Evolutionary conservation across 768 basidiomycete species (phyloP), one percentile per base, ranked within the genome.

Genomic region (Podaxis pistillaris): DNA sequence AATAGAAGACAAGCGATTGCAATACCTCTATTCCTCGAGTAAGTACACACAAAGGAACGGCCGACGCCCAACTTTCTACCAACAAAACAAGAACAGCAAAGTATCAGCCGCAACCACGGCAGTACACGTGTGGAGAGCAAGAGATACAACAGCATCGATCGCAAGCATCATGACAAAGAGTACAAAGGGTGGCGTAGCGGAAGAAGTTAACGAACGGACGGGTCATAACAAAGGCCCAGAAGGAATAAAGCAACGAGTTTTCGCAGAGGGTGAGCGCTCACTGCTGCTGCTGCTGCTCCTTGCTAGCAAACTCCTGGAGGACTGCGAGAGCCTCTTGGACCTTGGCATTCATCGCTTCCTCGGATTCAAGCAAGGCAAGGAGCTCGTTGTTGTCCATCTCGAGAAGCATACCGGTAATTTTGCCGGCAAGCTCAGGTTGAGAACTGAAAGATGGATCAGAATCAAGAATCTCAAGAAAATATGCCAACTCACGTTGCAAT

Each of bases 301-400:
- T 71, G 64, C 66, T 75, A 73, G 87, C 72, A 80, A 89, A 98
- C 70, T 97, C 95, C 60, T 91, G 88, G 58, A 98, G 82, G 54
- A 98, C 96, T 62, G 81, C 73, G 65, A 98, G 83, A 36, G 96
- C 96, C 81, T 98, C 96, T 63, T 85, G 86, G 67, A 97, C 91
- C 84, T 99, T 99, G 76, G 82, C 79, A 71, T 86, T 85, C 83
- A 99, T 86, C 47, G 95, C 86, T 9, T 94, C 93, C 22, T 80
- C 78, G 59, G 86, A 79, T 64, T 96, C 94, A 68, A 98, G 78
- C 55, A 99, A 85, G 77, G 93, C 89, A 30, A 98, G 79, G 56
- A 99, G 83, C 77, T 98, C 97, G 53, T 83, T 72, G 78, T 96
- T 96, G 76, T 98, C 96, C 96, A 99, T 98, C 86, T 99, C 96